Evolutionary conservation across 2,329 filamentous ascomycete genomes (phyloP).

Genomic region (Pyrenochaeta sp.): DNA sequence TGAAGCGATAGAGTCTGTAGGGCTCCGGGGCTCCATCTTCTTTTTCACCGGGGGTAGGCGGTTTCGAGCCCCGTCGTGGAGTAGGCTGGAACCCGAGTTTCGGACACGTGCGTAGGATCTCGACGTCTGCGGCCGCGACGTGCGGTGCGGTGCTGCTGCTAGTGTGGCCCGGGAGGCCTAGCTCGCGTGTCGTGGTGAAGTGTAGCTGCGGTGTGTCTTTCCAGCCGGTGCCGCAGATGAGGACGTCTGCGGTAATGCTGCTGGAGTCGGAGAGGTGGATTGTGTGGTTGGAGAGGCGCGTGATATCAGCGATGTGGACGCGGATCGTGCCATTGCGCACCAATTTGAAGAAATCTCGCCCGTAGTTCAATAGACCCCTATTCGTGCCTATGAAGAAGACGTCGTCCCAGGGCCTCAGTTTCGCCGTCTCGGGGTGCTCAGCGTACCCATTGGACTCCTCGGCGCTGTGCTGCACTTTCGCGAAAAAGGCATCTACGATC

Average conservation of each 20-base stretch:
- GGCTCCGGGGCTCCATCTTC: conserved; percentile 21
- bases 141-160: conserved; percentile 10
- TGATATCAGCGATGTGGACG: conserved; percentile 64
- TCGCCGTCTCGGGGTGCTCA: conserved; percentile 48
- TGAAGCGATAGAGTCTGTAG: conserved; percentile 57
- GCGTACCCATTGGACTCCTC: conserved; percentile 56
- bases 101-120: conserved; percentile 63
- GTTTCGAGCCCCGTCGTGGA: conserved; percentile 10
- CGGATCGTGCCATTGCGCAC: conserved; percentile 61
- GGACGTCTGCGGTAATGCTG: conserved; percentile 55
- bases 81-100: conserved; percentile 61
- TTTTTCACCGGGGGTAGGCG: conserved; percentile 9
- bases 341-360: conserved; percentile 63
- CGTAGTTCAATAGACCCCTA: conserved; percentile 67
- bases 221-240: conserved; percentile 67
- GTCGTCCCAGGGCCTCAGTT: conserved; percentile 52
- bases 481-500: conserved; percentile 64
- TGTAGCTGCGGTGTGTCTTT: conserved; percentile 60
- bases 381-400: conserved; percentile 62
- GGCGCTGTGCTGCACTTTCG: conserved; percentile 61
- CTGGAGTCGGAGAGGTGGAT: conserved; percentile 60
- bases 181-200: conserved; percentile 50
- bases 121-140: conserved; percentile 52
- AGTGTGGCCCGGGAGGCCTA: conserved; percentile 33
- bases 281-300: conserved; percentile 53